Evolutionary conservation across 1,139 yeast genomes (phyloP).

Genomic region (Hanseniaspora sp.): DNA sequence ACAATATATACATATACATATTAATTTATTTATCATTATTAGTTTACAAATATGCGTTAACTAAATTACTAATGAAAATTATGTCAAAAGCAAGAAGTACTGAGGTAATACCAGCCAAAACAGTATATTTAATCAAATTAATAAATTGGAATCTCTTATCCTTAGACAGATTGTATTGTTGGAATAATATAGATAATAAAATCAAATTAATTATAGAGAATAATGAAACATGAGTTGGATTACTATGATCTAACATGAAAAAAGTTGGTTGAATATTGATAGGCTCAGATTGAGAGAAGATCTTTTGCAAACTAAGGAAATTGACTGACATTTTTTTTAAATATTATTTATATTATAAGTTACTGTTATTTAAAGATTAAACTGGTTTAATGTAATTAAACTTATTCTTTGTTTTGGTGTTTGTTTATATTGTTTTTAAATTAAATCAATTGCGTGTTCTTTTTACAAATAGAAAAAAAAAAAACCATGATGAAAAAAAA

Average conservation of each 20-base stretch:
- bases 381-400: too few relatives aligned
- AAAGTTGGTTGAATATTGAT: slow-evolving; percentile 13
- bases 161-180: slow-evolving; percentile 1
- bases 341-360: background rate
- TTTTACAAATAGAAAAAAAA: too few relatives aligned
- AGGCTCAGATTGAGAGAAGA: background rate
- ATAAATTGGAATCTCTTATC: background rate
- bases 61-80: slow-evolving; percentile 11
- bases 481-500: too few relatives aligned
- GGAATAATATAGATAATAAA: slow-evolving; percentile 1
- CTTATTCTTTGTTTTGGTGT: too few relatives aligned
- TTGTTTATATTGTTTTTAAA: too few relatives aligned
- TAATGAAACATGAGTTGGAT: slow-evolving; percentile 1
- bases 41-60: slow-evolving; percentile 11
- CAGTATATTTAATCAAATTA: background rate
- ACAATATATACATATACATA: background rate
- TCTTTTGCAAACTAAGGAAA: slow-evolving; percentile 4
- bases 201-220: slow-evolving; percentile 8
- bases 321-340: background rate
- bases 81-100: slow-evolving; percentile 4
- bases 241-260: slow-evolving; percentile 4
- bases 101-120: background rate
- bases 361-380: too few relatives aligned
- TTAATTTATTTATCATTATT: too few relatives aligned
- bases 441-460: too few relatives aligned